A percentile compares a stretch with the other conserved stretches of the same genome.
These are phyloP conservation scores for Bipolaris oryzae DNA, from an alignment of 2,329 filamentous ascomycete genomes.

Conservation along the genomic window DNA sequence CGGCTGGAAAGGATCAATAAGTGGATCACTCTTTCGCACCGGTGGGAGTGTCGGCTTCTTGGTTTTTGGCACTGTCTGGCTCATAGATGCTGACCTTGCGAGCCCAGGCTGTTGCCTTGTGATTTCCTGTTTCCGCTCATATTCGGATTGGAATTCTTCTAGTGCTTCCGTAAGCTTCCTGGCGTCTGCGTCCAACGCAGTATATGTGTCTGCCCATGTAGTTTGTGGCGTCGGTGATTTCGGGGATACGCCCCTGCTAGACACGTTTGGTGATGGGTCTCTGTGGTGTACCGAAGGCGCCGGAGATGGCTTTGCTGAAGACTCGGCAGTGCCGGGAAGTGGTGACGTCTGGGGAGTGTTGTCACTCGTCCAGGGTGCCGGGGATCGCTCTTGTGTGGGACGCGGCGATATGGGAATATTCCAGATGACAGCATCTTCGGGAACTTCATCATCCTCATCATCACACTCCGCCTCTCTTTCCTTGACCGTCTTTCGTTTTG, in stretches of 20 bases:
- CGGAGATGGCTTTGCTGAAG: conserved; percentile 37
- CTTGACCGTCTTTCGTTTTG: conserved; percentile 66
- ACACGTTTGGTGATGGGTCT: conserved; percentile 28
- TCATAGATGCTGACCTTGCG: conserved; percentile 39
- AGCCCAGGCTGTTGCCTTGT: conserved; percentile 55
- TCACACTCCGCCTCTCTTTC: conserved; percentile 81
- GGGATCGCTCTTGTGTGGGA: conserved; percentile 46
- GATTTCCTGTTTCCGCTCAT: conserved; percentile 59
- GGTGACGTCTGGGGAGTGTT: conserved; percentile 37
- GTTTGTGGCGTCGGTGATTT: conserved; percentile 60
- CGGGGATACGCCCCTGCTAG: conserved; percentile 30
- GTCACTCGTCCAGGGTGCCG: conserved; percentile 40
- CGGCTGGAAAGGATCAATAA: conserved; percentile 82
- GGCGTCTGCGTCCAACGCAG: conserved; percentile 73
- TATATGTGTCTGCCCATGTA: conserved; percentile 75
- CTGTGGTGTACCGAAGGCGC: conserved; percentile 28
- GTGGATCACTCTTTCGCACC: conserved; percentile 74
- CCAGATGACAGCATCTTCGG: conserved; percentile 77
- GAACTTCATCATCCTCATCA: conserved; percentile 71
- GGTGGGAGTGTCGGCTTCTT: conserved; percentile 63
- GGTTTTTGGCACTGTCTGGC: conserved; percentile 52
- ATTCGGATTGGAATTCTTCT: conserved; percentile 76
- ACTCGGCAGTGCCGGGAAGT: conserved; percentile 24
- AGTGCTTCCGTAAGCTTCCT: conserved; percentile 77
- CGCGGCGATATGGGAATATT: conserved; percentile 80